phyloP scores from a whole-genome alignment of 306 rosid species.

The Quercus rubra region DNA sequence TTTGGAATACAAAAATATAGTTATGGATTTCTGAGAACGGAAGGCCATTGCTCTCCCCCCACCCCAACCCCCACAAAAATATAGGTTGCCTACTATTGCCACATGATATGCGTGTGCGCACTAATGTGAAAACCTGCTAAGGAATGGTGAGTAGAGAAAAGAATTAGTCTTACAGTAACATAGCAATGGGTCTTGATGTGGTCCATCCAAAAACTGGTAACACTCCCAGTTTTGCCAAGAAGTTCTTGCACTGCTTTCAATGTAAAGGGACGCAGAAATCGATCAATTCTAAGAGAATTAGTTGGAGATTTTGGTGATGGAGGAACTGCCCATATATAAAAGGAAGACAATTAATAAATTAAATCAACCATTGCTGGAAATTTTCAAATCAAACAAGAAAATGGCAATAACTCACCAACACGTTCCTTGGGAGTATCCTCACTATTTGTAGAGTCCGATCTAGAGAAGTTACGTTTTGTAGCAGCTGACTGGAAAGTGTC shows the following conservation, averaged over 20 bases:
- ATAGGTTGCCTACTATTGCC: not conserved
- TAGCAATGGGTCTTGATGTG: conserved; percentile 99
- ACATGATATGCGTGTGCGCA: not conserved
- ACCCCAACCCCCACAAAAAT: no score
- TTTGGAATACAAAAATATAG: not conserved
- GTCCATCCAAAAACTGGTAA: conserved; percentile 94
- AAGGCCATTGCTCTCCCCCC: not conserved
- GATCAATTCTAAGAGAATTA: conserved; percentile 77
- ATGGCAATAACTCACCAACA: conserved; percentile 59
- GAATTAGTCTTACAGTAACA: conserved; percentile 66
- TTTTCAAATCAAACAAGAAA: not conserved
- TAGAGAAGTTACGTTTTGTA: conserved; percentile 55
- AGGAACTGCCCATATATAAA: conserved; percentile 64
- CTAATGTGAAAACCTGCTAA: not conserved
- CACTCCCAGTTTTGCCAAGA: conserved; percentile 78
- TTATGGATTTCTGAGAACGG: not conserved
- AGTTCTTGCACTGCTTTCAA: conserved; percentile 96
- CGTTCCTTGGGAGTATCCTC: conserved; percentile 81
- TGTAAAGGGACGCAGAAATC: conserved; percentile 93
- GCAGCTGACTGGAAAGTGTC: conserved; percentile 37
- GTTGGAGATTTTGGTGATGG: conserved; percentile 73
- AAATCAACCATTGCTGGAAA: not conserved
- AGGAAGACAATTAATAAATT: conserved; percentile 8
- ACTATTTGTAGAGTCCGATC: conserved; percentile 62
- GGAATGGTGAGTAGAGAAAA: not conserved